Percentiles rank a stretch among this genome's conserved stretches.
Conservation (phyloP, 768 basidiomycete species). For the Amanita rubescens region DNA sequence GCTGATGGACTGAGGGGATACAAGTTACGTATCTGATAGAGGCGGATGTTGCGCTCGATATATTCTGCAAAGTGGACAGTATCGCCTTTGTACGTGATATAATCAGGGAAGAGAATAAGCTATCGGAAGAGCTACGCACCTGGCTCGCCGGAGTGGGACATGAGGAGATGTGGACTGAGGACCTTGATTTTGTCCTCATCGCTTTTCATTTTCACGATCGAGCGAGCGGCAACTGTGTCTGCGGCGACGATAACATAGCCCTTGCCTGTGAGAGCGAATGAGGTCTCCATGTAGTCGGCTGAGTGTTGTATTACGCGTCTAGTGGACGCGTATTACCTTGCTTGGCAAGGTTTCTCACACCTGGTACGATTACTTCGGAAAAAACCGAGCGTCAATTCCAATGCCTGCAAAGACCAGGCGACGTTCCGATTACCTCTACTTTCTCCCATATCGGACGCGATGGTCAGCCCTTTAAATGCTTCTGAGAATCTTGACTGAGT, state of each 20-base stretch:
- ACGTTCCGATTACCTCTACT: conserved; percentile 51
- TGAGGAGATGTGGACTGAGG: conserved; percentile 84
- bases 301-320: conserved; percentile 4
- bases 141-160: conserved; percentile 94
- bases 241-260: conserved; percentile 90
- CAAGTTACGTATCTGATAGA: conserved; percentile 93
- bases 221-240: conserved; percentile 82
- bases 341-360: no score
- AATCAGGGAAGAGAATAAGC: neutral
- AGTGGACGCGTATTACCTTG: conserved; percentile 5
- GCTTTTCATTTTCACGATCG: conserved; percentile 95
- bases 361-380: conserved; percentile 1
- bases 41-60: conserved; percentile 89
- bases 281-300: conserved; percentile 64
- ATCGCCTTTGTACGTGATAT: conserved; percentile 52
- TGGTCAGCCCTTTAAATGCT: conserved; percentile 39
- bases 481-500: neutral
- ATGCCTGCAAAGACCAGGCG: conserved; percentile 27
- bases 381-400: neutral
- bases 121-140: conserved; percentile 35
- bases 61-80: conserved; percentile 96
- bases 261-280: conserved; percentile 87
- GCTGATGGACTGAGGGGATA: conserved; percentile 85
- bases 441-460: conserved; percentile 58
- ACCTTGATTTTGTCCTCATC: conserved; percentile 97